phyloP scores from a whole-genome alignment of 2,329 filamentous ascomycete species.

The Penicillium sp. region DNA sequence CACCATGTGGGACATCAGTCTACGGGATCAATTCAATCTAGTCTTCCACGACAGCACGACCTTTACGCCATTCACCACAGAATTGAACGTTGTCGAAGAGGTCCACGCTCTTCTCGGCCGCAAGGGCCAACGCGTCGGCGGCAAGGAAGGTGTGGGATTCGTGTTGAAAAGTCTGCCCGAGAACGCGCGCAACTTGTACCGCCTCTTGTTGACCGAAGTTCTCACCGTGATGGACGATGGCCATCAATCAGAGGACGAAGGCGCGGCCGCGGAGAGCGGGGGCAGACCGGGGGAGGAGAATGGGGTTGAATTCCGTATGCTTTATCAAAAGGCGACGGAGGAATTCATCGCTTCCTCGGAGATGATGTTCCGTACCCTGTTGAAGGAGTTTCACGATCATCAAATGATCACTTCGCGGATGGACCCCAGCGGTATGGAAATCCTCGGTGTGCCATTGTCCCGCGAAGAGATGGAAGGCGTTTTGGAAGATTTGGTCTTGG shows the following conservation, averaged over 20 bases:
- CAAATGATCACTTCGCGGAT: constrained; percentile 91
- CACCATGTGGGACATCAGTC: constrained; percentile 79
- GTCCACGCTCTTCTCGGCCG: constrained; percentile 82
- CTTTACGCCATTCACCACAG: constrained; percentile 65
- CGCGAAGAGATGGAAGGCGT: constrained; percentile 85
- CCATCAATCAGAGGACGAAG: constrained; percentile 47
- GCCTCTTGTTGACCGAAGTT: constrained; percentile 77
- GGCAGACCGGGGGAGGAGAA: constrained; percentile 36
- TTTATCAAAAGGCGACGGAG: constrained; percentile 94
- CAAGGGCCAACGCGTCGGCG: constrained; percentile 71
- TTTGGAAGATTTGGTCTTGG: constrained; percentile 63
- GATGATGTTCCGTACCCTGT: constrained; percentile 84
- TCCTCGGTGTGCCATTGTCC: constrained; percentile 76
- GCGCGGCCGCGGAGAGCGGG: constrained; percentile 28
- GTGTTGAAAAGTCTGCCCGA: constrained; percentile 86
- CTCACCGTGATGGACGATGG: constrained; percentile 60
- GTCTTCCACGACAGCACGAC: constrained; percentile 93
- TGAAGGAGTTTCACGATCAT: constrained; percentile 98
- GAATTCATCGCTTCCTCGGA: constrained; percentile 97
- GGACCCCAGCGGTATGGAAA: constrained; percentile 76
- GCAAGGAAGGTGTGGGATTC: constrained; percentile 85
- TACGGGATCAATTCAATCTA: constrained; percentile 78
- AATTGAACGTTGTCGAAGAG: constrained; percentile 80
- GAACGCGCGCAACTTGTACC: constrained; percentile 83
- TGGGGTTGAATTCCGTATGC: constrained; percentile 79